Conservation (phyloP, 805 yeast genomes). For the Sugiyamaella americana region DNA sequence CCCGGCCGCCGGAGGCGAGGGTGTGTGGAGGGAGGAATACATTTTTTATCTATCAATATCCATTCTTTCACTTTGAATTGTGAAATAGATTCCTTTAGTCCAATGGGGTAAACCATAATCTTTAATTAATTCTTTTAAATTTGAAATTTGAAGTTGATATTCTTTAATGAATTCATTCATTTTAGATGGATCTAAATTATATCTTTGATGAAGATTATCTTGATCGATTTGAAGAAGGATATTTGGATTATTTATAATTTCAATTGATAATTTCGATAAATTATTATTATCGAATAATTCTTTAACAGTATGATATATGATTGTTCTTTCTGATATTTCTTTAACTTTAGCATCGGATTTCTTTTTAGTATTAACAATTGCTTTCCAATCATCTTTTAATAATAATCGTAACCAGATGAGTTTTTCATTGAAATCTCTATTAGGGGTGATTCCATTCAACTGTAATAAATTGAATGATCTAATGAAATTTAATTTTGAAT, state of each 20-base stretch:
- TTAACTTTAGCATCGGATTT: constrained; percentile 40
- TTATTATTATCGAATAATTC: background rate
- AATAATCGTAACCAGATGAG: constrained; percentile 58
- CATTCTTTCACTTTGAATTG: background rate
- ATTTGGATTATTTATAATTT: background rate
- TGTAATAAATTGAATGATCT: constrained; percentile 44
- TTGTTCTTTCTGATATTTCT: constrained; percentile 37
- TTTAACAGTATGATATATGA: background rate
- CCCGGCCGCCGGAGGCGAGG: too few species aligned
- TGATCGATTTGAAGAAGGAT: background rate
- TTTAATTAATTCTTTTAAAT: background rate
- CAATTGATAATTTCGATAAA: background rate
- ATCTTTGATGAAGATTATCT: background rate
- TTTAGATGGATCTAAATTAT: background rate
- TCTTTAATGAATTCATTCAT: background rate
- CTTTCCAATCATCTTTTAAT: constrained; percentile 44
- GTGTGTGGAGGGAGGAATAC: too few species aligned
- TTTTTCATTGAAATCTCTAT: constrained; percentile 34
- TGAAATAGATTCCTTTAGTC: constrained; percentile 21
- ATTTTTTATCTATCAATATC: too few species aligned
- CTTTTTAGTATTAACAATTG: constrained; percentile 33
- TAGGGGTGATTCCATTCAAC: constrained; percentile 21
- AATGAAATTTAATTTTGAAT: constrained; percentile 31
- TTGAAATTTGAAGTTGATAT: background rate
- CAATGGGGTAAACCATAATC: constrained; percentile 11